Evolutionary conservation across 2,329 filamentous ascomycete genomes (phyloP).

Genomic region (Colletotrichum lini): DNA sequence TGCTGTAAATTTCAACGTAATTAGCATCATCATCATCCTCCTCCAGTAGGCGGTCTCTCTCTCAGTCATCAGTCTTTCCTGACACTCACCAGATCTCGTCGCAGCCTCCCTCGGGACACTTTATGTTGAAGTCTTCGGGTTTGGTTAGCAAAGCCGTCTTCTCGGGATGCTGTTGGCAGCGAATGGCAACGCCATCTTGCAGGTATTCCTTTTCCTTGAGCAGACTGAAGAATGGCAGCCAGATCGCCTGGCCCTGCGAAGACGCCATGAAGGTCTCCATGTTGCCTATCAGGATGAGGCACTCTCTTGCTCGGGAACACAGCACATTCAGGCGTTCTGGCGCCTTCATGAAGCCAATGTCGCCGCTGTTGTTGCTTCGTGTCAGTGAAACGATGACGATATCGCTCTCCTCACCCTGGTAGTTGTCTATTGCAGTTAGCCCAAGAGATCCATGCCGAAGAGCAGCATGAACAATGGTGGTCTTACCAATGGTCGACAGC

Average conservation of each 20-base stretch:
- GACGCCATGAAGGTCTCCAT: conserved; percentile 74
- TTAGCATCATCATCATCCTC: neutral
- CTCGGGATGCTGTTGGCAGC: conserved; percentile 72
- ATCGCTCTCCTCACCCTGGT: conserved; percentile 83
- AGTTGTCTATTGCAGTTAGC: conserved; percentile 71
- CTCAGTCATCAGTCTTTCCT: neutral
- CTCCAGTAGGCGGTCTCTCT: neutral
- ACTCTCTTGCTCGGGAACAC: conserved; percentile 75
- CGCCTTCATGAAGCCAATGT: conserved; percentile 80
- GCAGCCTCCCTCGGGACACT: conserved; percentile 81
- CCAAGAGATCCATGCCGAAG: too few relatives aligned
- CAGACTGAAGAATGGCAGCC: conserved; percentile 70
- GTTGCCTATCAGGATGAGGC: conserved; percentile 79
- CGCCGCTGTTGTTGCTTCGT: conserved; percentile 72
- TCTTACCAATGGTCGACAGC: conserved; percentile 79
- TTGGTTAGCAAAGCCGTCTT: conserved; percentile 60
- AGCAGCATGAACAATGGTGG: neutral
- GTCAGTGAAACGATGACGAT: conserved; percentile 80
- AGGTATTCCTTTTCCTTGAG: conserved; percentile 67
- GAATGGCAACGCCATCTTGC: conserved; percentile 72
- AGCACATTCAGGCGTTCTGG: conserved; percentile 80
- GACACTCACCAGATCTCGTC: conserved; percentile 70
- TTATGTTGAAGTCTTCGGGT: conserved; percentile 70
- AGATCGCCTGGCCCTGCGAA: conserved; percentile 69
- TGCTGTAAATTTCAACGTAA: neutral